phyloP scores from a whole-genome alignment of 306 rosid species.

The Rosa multiflora region DNA sequence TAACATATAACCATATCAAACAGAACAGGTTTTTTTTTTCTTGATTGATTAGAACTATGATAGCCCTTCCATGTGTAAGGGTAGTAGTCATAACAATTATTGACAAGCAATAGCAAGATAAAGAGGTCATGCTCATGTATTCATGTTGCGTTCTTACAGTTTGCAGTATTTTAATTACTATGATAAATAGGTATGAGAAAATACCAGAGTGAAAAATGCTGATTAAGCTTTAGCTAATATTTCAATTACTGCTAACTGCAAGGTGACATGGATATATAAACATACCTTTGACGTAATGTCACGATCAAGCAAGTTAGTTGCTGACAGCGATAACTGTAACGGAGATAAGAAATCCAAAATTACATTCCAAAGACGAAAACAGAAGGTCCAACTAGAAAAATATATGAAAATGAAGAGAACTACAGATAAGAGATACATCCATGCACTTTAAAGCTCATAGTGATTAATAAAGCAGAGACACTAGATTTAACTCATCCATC shows the following conservation, averaged over 20 bases:
- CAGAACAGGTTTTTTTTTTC: not conserved
- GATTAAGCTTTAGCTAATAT: not conserved
- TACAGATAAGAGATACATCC: not conserved
- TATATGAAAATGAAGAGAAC: not conserved
- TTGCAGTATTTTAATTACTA: not conserved
- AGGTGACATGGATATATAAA: not conserved
- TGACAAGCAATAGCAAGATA: not conserved
- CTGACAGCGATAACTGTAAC: slow-evolving; percentile 67
- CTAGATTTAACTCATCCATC: not conserved
- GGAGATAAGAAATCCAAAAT: slow-evolving; percentile 26
- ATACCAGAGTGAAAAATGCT: not conserved
- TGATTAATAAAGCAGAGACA: not conserved
- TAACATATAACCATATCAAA: not conserved
- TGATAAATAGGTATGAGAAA: not conserved
- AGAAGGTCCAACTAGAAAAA: not conserved
- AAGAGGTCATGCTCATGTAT: not conserved
- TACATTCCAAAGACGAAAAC: slow-evolving; percentile 7
- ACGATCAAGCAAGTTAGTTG: slow-evolving; percentile 56
- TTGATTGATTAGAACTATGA: not conserved
- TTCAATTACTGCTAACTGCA: not conserved
- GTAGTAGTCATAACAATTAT: not conserved
- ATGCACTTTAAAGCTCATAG: not conserved
- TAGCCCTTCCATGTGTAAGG: not conserved
- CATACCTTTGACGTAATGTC: slow-evolving; percentile 48
- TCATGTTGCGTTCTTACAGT: not conserved